Base-by-base conservation (phyloP, 2,329 filamentous ascomycete species). In the Trematosphaeria pertusa region DNA sequence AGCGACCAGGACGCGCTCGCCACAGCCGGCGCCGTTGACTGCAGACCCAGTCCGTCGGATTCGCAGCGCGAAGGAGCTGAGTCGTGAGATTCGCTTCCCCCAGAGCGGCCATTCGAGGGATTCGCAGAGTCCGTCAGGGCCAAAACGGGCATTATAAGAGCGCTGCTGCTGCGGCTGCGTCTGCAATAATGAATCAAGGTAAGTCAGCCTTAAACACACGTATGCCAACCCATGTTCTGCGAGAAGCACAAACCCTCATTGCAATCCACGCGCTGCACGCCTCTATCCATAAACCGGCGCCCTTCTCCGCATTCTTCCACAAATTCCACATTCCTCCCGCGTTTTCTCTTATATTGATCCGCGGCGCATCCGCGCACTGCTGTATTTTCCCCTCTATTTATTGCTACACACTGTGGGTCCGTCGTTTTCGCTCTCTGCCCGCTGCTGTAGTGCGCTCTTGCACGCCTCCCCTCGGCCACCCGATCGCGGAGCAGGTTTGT, bases 171-270 rank as follows among this genome's bases (percentile, higher is more conserved):
- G 53, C 55, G 39, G 53, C 50, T 40, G 46, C 44, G 50, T 41
- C 58, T 58, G 54, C 59, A 60, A 62, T 59, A 37, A 73, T 73
- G 70, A 68, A 72, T 51, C 56, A 61, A 66, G 62, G 70, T 73
- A 70, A 70, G 70, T 70, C 59, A 64, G 60, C 58, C 61, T 60
- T 62, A 46, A 53, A 52, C 15, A 35, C 42, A 51, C 52, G 52
- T 58, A 53, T 50, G 46, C 54, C 50, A 56, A 47, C 49, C 56
- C 61, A 52, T 61, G 57, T 54, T 46, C 51, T 54, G 48, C 58
- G 44, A 56, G 37, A 56, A 48, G 58, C 59, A 58, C 52, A 58
- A 58, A 59, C 50, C 54, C 53, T 59, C 57, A 46, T 54, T 56
- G 48, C 46, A 53, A 49, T 45, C 50, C 53, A 58, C 54, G 56